Evolutionary conservation across 2,329 filamentous ascomycete genomes (phyloP), one percentile per base, ranked within the genome.

Genomic region (Venturia pyrina): DNA sequence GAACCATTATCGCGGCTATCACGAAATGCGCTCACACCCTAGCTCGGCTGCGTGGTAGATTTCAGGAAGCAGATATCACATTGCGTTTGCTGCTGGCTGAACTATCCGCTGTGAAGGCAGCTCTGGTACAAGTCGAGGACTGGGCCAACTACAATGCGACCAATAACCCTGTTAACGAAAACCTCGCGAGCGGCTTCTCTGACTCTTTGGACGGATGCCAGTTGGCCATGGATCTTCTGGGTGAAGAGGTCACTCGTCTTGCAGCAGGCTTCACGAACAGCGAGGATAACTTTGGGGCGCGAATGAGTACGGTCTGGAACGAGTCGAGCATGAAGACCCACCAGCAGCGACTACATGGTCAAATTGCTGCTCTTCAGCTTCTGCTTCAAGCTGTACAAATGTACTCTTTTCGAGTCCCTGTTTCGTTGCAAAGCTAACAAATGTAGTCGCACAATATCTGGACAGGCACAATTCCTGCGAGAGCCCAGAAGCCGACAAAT

Each of bases 371-470:
- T 13, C 69, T 78, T 21, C 75, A 77, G 56, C 65, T 78, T 28
- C 68, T 78, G 62, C 68, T 78, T 28, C 75, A 77, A 66, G 75
- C 74, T 41, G 75, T 73, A 59, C 74, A 77, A 70, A 77, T 75
- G 76, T 78, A 64, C 28, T 68, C n/a, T 6, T 19, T 69, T 6
- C 15, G 24, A 1, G 17, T 11, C 44, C 37, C 21, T 28, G 40
- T 32, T 37, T 15, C 24, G 5, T 57, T 57, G 28, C 32, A 37
- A 62, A 40, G 28, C 40, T 64, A 63, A 66, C 62, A 53, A 13
- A 19, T 15, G 40, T 65, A 76, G 74, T 67, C 73, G 71, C 62
- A 72, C 75, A 6, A 71, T 72, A 1, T 69, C 73, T 11, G 75
- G 77, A 63, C 76, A 78, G 68, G 66, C 74, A 32, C 71, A 72